Evolutionary conservation across 768 basidiomycete genomes (phyloP).

Genomic region (Tylopilus balloui): DNA sequence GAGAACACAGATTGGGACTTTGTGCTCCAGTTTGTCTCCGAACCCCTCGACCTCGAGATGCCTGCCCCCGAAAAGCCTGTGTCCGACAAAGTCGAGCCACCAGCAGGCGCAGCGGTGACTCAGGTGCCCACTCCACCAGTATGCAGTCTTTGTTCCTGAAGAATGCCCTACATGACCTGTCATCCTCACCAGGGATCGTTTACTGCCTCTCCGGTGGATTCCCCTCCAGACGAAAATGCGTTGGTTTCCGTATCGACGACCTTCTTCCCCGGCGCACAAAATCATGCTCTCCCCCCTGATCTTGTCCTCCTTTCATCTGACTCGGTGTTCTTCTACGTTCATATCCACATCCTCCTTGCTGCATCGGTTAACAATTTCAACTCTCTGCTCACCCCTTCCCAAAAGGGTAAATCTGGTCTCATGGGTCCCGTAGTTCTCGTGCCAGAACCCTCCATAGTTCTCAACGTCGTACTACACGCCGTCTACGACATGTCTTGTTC

Average conservation of each 20-base stretch:
- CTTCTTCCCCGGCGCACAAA: conserved; percentile 68
- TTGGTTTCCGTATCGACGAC: conserved; percentile 79
- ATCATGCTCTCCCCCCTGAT: conserved; percentile 54
- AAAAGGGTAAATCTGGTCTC: conserved; percentile 38
- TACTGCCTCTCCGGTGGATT: conserved; percentile 30
- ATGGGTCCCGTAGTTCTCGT: conserved; percentile 53
- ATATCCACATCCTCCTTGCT: conserved; percentile 51
- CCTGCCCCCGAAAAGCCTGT: conserved; percentile 35
- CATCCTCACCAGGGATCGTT: conserved; percentile 28
- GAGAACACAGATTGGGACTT: conserved; percentile 56
- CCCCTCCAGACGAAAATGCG: conserved; percentile 39
- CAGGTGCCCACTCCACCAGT: conserved; percentile 70
- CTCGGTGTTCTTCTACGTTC: conserved; percentile 81
- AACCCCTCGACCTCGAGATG: conserved; percentile 37
- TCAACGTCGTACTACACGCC: conserved; percentile 72
- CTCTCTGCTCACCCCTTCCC: conserved; percentile 46
- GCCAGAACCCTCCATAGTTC: conserved; percentile 52
- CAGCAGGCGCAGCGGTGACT: conserved; percentile 8
- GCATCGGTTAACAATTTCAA: conserved; percentile 65
- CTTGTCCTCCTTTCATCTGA: conserved; percentile 66
- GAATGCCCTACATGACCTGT: conserved; percentile 4
- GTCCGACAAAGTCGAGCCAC: conserved; percentile 23
- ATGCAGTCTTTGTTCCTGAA: conserved; percentile 18
- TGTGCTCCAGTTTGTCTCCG: conserved; percentile 56
- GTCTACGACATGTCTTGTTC: conserved; percentile 70